A percentile compares a stretch with the other conserved stretches of the same genome.
Evolutionary conservation across 177 flowering plant genomes (phyloP).

Genomic region (Tripterygium wilfordii): DNA sequence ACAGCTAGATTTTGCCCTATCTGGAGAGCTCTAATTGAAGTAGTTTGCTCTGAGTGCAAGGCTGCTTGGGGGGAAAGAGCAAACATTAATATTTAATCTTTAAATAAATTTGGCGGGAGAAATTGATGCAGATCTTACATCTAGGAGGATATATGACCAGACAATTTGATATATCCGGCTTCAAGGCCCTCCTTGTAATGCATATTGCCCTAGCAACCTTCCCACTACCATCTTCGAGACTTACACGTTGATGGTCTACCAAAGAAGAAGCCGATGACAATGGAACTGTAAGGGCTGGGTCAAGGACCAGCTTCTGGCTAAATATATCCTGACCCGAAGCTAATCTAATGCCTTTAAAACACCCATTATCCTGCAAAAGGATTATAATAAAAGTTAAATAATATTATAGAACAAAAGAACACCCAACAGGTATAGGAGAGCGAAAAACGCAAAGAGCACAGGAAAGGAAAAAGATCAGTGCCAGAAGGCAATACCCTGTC

Average conservation of each 20-base stretch:
- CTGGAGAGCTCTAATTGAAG: constrained; percentile 71
- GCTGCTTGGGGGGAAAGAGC: constrained; percentile 58
- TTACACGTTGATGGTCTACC: constrained; percentile 16
- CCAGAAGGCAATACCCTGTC: constrained; percentile 48
- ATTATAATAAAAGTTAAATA: constrained; percentile 2
- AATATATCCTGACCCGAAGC: constrained; percentile 81
- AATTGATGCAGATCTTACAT: constrained; percentile 43
- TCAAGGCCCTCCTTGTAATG: constrained; percentile 48
- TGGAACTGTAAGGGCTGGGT: constrained; percentile 44
- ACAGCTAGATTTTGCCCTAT: constrained; percentile 57
- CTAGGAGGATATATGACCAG: constrained; percentile 74
- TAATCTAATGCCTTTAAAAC: constrained; percentile 62
- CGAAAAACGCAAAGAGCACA: neutral
- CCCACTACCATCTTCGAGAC: constrained; percentile 18
- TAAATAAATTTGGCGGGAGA: neutral
- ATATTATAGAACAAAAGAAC: no score
- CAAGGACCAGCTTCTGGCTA: constrained; percentile 58
- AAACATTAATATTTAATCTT: neutral
- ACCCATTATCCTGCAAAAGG: constrained; percentile 42
- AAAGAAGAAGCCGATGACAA: constrained; percentile 13
- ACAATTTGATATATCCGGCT: constrained; percentile 47
- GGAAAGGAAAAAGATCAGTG: neutral
- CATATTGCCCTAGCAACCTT: constrained; percentile 83
- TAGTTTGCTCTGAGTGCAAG: constrained; percentile 62
- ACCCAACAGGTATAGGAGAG: neutral